phyloP scores from a whole-genome alignment of 345 rosid genomes.

The Brassica rapa region DNA sequence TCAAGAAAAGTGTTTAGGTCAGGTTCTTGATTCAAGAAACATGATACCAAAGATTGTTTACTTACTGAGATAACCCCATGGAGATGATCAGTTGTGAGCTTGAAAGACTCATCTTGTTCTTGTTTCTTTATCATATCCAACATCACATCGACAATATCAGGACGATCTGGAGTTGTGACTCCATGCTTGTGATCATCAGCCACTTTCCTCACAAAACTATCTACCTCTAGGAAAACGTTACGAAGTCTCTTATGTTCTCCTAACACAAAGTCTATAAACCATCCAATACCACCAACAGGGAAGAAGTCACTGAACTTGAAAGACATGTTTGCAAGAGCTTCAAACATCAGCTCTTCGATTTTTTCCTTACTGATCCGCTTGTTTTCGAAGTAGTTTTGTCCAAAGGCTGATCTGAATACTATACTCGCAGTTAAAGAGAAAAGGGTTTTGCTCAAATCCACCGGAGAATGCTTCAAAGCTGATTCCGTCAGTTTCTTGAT shows the following conservation, averaged over 20 bases:
- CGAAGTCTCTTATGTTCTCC: conserved; percentile 29
- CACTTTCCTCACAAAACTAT: conserved; percentile 15
- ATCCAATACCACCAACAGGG: conserved; percentile 20
- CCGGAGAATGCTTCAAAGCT: conserved; percentile 26
- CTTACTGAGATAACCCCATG: conserved; percentile 23
- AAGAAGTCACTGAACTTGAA: conserved; percentile 19
- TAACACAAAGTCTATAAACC: conserved; percentile 24
- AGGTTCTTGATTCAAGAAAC: neutral
- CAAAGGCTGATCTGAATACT: conserved; percentile 24
- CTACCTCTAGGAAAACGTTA: neutral
- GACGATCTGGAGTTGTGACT: conserved; percentile 13
- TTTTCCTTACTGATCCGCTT: conserved; percentile 5
- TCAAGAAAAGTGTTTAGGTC: neutral
- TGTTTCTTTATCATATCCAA: neutral
- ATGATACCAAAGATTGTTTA: neutral
- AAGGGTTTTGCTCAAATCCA: conserved; percentile 16
- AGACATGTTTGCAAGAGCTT: conserved; percentile 5
- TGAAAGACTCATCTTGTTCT: conserved; percentile 8
- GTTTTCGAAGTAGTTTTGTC: conserved; percentile 2
- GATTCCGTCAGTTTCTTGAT: conserved; percentile 16
- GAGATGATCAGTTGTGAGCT: conserved; percentile 27
- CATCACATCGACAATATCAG: conserved; percentile 27
- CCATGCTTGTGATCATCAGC: conserved; percentile 25
- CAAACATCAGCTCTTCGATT: conserved; percentile 24
- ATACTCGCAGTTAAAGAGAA: conserved; percentile 3